These are phyloP conservation scores for Schizophyllum amplum DNA, from an alignment of 1,284 basidiomycete species.

Conservation along the genomic window DNA sequence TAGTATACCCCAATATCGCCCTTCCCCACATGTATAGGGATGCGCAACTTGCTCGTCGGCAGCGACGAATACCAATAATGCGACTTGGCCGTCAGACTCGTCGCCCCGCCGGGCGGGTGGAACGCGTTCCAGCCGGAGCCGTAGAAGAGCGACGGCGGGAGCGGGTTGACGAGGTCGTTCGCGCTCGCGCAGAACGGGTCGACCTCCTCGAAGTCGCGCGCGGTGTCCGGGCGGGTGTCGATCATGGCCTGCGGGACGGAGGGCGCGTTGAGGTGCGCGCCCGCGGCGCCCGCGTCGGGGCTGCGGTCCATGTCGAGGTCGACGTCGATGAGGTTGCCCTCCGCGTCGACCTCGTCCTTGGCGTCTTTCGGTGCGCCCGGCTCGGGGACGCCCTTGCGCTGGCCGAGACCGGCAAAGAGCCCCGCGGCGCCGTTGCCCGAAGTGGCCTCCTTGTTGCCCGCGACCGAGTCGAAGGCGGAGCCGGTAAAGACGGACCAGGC, in stretches of 20 bases:
- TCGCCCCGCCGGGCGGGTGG: constrained; percentile 43
- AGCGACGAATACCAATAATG: constrained; percentile 88
- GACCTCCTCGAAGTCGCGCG: constrained; percentile 70
- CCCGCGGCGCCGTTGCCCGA: constrained; percentile 37
- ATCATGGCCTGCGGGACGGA: constrained; percentile 67
- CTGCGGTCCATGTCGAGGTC: constrained; percentile 1
- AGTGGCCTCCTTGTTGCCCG: constrained; percentile 30
- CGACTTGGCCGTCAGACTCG: constrained; percentile 41
- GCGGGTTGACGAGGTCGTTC: constrained; percentile 90
- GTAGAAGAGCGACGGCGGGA: constrained; percentile 83
- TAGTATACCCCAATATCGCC: constrained; percentile 80
- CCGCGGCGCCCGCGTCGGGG: constrained; percentile 1
- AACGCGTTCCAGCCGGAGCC: constrained; percentile 82
- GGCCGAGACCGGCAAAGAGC: constrained; percentile 68
- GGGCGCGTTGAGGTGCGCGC: constrained; percentile 22
- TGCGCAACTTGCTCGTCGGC: constrained; percentile 68
- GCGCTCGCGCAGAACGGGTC: constrained; percentile 86
- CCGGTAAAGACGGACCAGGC: constrained; percentile 77
- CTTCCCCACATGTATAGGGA: constrained; percentile 66
- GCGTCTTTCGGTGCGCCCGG: constrained; percentile 23
- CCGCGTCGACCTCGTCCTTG: constrained; percentile 22
- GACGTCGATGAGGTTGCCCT: constrained; percentile 19
- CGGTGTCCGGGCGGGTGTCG: constrained; percentile 55
- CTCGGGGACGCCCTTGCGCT: constrained; percentile 54
- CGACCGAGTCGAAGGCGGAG: constrained; percentile 51